Conservation (phyloP, 164 flowering plant genomes). For the Magnolia sinica region DNA sequence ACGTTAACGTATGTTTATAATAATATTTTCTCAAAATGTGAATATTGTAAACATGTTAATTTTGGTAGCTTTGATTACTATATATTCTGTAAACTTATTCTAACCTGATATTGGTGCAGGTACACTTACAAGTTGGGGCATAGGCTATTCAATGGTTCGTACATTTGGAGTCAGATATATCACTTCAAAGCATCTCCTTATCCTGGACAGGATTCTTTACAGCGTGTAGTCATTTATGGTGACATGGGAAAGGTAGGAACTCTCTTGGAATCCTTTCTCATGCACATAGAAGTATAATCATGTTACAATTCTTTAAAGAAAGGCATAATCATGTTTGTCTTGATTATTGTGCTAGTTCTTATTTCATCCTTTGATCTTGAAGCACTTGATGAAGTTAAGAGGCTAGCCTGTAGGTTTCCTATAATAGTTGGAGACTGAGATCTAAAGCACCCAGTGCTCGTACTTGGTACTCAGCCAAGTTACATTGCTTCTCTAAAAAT, state of each 20-base stretch:
- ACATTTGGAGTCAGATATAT: constrained; percentile 35
- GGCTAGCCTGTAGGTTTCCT: too few relatives aligned
- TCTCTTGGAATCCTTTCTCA: not conserved
- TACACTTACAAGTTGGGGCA: constrained; percentile 48
- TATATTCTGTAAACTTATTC: not conserved
- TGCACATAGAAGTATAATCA: not conserved
- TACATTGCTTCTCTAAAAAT: too few relatives aligned
- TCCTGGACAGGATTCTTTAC: constrained; percentile 50
- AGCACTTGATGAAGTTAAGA: not conserved
- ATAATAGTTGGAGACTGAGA: too few relatives aligned
- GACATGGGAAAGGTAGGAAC: constrained; percentile 53
- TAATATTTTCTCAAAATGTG: not conserved
- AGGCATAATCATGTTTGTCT: too few relatives aligned
- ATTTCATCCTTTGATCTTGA: not conserved
- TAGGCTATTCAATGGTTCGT: constrained; percentile 30
- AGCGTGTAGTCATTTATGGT: constrained; percentile 47
- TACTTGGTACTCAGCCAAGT: too few relatives aligned
- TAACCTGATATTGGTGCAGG: constrained; percentile 21
- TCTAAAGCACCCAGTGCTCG: too few relatives aligned
- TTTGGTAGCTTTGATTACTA: not conserved
- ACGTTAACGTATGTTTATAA: too few relatives aligned
- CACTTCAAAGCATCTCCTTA: constrained; percentile 42
- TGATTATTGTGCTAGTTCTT: too few relatives aligned
- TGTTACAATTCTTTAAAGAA: too few relatives aligned
- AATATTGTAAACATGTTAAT: too few relatives aligned